phyloP scores from a whole-genome alignment of 1,284 basidiomycete genomes.

The Schizopora paradoxa region DNA sequence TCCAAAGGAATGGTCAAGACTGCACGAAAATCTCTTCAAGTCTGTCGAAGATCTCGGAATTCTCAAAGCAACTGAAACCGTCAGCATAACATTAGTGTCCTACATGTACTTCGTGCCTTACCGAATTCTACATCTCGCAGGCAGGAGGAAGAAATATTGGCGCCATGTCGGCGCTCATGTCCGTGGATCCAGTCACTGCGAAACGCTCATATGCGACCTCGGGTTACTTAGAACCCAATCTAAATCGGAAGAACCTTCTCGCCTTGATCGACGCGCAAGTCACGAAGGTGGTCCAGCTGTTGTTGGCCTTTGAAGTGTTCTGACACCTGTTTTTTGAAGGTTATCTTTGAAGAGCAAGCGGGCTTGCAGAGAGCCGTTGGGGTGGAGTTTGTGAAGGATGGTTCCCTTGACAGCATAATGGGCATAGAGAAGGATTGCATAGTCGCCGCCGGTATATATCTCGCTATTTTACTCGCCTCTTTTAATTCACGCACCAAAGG shows the following conservation, averaged over 20 bases:
- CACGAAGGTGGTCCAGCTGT: conserved; percentile 1
- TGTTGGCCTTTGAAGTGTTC: neutral
- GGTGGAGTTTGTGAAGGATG: conserved; percentile 23
- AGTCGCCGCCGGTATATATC: conserved; percentile 6
- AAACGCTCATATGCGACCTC: conserved; percentile 8
- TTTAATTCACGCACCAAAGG: conserved; percentile 1
- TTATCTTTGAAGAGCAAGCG: neutral
- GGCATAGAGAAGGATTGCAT: neutral
- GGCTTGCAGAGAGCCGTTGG: conserved; percentile 22
- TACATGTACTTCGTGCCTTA: neutral
- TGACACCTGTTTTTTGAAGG: neutral
- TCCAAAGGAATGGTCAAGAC: neutral
- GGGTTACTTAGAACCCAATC: conserved; percentile 6
- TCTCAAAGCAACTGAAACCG: conserved; percentile 8
- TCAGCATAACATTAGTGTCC: neutral
- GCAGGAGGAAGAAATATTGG: conserved; percentile 5
- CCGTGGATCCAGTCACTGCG: conserved; percentile 5
- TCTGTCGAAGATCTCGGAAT: conserved; percentile 2
- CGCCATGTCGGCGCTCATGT: neutral
- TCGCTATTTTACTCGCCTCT: neutral
- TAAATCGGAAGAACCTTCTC: conserved; percentile 4
- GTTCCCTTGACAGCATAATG: neutral
- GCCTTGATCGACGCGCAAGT: conserved; percentile 10
- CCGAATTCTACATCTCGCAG: neutral
- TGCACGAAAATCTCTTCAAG: conserved; percentile 1